phyloP scores from a whole-genome alignment of 345 rosid species.

The Ricinus communis region DNA sequence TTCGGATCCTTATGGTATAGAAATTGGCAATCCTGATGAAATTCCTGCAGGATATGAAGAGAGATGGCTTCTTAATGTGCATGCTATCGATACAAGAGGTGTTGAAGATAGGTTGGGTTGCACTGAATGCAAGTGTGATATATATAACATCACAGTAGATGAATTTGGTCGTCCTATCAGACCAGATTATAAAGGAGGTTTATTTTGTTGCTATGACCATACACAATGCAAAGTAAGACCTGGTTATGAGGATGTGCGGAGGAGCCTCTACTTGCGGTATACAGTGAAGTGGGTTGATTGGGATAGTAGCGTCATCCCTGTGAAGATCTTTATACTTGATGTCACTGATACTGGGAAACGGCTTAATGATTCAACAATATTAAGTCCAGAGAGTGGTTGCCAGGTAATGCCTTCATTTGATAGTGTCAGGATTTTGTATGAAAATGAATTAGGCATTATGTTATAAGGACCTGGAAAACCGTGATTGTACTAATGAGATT shows the following conservation, averaged over 20 bases:
- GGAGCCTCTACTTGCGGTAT: slow-evolving; percentile 60
- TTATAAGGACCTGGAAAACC: no score
- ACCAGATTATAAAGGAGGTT: slow-evolving; percentile 70
- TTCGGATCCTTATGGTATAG: slow-evolving; percentile 88
- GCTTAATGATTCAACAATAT: slow-evolving; percentile 36
- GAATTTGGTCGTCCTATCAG: slow-evolving; percentile 44
- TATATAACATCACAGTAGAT: slow-evolving; percentile 67
- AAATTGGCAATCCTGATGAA: slow-evolving; percentile 60
- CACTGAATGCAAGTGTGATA: slow-evolving; percentile 69
- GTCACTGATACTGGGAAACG: slow-evolving; percentile 66
- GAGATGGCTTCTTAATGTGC: slow-evolving; percentile 73
- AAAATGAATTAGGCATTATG: not conserved
- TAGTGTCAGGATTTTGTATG: not conserved
- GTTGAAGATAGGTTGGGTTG: slow-evolving; percentile 72
- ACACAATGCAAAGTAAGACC: slow-evolving; percentile 57
- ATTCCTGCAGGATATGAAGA: slow-evolving; percentile 69
- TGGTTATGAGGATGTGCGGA: slow-evolving; percentile 50
- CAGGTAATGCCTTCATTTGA: slow-evolving; percentile 39
- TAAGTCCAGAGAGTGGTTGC: slow-evolving; percentile 50
- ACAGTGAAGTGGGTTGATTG: slow-evolving; percentile 72
- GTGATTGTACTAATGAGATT: no score
- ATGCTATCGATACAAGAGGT: slow-evolving; percentile 86
- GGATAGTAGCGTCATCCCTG: slow-evolving; percentile 61
- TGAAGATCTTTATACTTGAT: slow-evolving; percentile 64
- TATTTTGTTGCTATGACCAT: slow-evolving; percentile 63